Evolutionary conservation across 1,139 yeast species (phyloP).

Genomic region (Kodamaea plutei): DNA sequence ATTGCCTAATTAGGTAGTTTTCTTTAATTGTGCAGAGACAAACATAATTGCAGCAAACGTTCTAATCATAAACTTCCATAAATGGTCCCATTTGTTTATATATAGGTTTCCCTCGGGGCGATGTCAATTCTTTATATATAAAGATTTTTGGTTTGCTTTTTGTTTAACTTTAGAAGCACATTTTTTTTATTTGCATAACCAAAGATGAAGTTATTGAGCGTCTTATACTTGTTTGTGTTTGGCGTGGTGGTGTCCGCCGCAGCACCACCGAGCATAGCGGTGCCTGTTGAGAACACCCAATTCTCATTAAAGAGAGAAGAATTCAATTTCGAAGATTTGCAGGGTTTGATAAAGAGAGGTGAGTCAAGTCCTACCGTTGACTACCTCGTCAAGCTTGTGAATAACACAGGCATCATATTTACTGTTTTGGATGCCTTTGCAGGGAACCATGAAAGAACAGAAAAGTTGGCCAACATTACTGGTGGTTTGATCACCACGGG

Average conservation of each 20-base stretch:
- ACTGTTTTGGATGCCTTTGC: constrained; percentile 35
- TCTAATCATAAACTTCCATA: too few species aligned
- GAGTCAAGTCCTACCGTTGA: constrained; percentile 17
- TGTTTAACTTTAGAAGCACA: too few species aligned
- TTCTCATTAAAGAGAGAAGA: constrained; percentile 12
- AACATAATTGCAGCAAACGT: too few species aligned
- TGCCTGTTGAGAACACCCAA: constrained; percentile 17
- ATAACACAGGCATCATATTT: constrained; percentile 36
- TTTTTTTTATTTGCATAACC: too few species aligned
- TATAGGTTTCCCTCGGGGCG: too few species aligned
- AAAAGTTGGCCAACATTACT: constrained; percentile 30
- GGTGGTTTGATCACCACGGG: constrained; percentile 14
- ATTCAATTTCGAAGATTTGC: constrained; percentile 1
- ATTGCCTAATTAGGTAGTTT: too few species aligned
- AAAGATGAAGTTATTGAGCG: constrained; percentile 10
- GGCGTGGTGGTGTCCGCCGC: constrained; percentile 8
- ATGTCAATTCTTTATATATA: too few species aligned
- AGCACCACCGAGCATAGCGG: constrained; percentile 9
- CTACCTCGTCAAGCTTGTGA: constrained; percentile 24
- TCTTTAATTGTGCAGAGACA: too few species aligned
- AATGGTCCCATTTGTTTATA: too few species aligned
- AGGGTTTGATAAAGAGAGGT: constrained; percentile 14
- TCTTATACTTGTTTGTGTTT: constrained; percentile 8
- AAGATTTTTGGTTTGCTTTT: constrained; percentile 1
- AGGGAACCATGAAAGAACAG: constrained; percentile 26